Percentiles rank a stretch among this genome's conserved stretches.
phyloP scores from a whole-genome alignment of 805 yeast species.

The Kazachstania taianensis region DNA sequence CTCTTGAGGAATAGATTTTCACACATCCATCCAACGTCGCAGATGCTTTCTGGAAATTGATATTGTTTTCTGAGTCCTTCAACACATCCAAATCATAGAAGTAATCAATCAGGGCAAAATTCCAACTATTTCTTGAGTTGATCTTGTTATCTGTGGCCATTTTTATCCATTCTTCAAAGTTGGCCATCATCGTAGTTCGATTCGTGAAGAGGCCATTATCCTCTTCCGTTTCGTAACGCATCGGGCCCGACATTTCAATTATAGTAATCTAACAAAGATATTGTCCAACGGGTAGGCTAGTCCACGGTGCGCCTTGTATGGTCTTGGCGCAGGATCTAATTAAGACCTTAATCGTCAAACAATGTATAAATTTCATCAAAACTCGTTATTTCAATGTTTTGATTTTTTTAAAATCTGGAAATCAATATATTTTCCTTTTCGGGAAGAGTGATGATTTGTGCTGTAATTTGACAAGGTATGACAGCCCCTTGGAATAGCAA shows the following conservation, averaged over 20 bases:
- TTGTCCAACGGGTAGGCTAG: too few relatives aligned
- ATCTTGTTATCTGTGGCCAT: slow-evolving; percentile 78
- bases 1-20: slow-evolving; percentile 81
- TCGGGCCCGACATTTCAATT: slow-evolving; percentile 4
- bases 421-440: too few relatives aligned
- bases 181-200: slow-evolving; percentile 36
- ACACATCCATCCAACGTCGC: slow-evolving; percentile 93
- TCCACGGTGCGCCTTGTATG: too few relatives aligned
- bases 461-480: too few relatives aligned
- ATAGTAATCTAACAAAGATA: too few relatives aligned
- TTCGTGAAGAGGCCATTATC: slow-evolving; percentile 26
- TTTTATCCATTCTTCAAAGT: slow-evolving; percentile 73
- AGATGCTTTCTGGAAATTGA: slow-evolving; percentile 84
- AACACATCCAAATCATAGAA: slow-evolving; percentile 73
- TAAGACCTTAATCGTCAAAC: too few relatives aligned
- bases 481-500: too few relatives aligned
- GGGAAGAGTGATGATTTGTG: too few relatives aligned
- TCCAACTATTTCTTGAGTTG: slow-evolving; percentile 80
- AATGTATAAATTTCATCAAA: too few relatives aligned
- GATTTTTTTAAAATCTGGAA: too few relatives aligned
- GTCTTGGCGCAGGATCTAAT: too few relatives aligned
- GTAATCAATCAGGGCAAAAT: slow-evolving; percentile 82
- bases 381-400: too few relatives aligned
- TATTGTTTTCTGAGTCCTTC: slow-evolving; percentile 61
- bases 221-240: slow-evolving; percentile 4